Evolutionary conservation across 192 early-diverging fungal genomes (phyloP), one percentile per base, ranked within the genome.

Genomic region (Linnemannia exigua): DNA sequence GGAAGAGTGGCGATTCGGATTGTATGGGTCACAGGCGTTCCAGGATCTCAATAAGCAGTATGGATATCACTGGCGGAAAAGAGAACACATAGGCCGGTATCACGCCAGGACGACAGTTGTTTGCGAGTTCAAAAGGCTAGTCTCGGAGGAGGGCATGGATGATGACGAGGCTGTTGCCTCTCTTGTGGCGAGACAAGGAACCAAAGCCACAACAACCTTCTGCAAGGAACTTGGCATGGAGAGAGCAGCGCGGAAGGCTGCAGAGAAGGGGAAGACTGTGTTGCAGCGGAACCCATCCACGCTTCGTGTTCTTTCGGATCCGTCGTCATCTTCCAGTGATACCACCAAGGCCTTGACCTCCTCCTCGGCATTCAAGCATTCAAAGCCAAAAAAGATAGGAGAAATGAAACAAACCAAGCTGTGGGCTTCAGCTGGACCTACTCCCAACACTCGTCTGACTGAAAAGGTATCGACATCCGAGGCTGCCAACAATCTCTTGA

Each of bases 41-140:
- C 58, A 63, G 58, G 58, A 63, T 9, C 58, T 63, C 58, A 63
- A 63, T 31, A 25, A 31, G n/a, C 58, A 63, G 58, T 63, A 31
- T 63, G 58, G 58, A 31, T 0, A 1, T 33, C 28, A 0, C 1
- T 63, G 58, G 58, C 8, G 58, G 11, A n/a, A 12, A 11, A 63
- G 31, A 63, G 28, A 31, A 1, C 58, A n/a, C n/a, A n/a, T n/a
- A 63, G 14, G 28, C 3, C 28, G 28, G 25, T 63, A 58, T n/a
- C 54, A 15, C 31, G 14, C 12, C 25, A 63, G 12, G 14, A 15
- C 15, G 2, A 15, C 28, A 0, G 28, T 63, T 14, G 58, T 63
- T 11, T 25, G 11, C 3, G 58, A 63, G 58, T 63, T 63, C 14
- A 63, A 63, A 25, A 31, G 58, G 12, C 58, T 63, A 25, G 28